Evolutionary conservation across 2,329 filamentous ascomycete species (phyloP), one percentile per base, ranked within the genome.

Genomic region (Fusarium falciforme): DNA sequence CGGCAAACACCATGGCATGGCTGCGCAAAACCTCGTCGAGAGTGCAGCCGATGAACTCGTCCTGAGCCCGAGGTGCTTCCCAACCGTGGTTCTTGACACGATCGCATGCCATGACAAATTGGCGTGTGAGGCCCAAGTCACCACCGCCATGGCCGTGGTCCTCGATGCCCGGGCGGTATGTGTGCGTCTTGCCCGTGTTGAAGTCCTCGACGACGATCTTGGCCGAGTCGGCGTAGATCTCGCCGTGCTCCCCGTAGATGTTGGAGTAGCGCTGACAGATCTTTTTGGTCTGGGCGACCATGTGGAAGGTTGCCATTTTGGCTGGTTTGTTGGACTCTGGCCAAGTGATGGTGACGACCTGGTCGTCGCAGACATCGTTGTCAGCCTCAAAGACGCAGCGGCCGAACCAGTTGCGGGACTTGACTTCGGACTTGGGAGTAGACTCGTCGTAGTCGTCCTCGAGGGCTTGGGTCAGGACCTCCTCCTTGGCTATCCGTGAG

Each of bases 381-480:
- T 97, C 95, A 6, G 92, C 87, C 80, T 98, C 96, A 84, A 92
- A 98, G 2, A 98, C 96, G 80, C 96, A 99, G n/a, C 96, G 91
- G 0, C 96, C 96, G 79, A 95, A 98, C 94, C 95, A 93, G 73
- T 92, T 92, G 11, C 87, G 84, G 6, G 84, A 83, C 4, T 86
- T 85, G 2, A 88, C 80, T n/a, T 86, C 83, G 2, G 83, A 79
- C 62, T 84, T 81, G 5, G 88, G 85, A 0, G 86, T 89, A 8
- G 82, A 79, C 1, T 83, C 79, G 16, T 87, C 84, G 67, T 91
- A 91, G 78, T 91, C 88, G 61, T 90, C 86, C 22, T 83, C 82
- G 14, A 89, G 82, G 55, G 84, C 81, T 61, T 79, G 77, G 31
- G 88, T 67, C 22, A 88, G 66, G 44, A 85, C 86, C 1, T 84